phyloP scores from a whole-genome alignment of 1,284 basidiomycete species.

The Boletus calvinii region DNA sequence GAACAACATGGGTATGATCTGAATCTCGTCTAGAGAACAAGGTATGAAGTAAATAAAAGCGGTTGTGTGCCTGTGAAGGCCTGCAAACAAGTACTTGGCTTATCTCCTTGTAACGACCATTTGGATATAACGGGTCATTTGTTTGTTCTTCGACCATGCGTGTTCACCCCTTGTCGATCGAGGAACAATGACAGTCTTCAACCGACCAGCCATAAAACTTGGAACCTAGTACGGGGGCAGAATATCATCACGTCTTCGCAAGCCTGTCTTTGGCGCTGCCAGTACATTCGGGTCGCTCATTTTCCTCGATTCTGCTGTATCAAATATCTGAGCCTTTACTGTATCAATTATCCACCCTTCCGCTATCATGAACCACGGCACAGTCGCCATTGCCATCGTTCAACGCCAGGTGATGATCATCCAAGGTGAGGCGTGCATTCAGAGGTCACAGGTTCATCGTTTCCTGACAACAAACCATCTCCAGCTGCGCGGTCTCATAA shows the following conservation, averaged over 20 bases:
- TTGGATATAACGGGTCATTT: slow-evolving; percentile 5
- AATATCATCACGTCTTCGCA: not conserved
- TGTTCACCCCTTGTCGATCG: not conserved
- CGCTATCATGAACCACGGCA: slow-evolving; percentile 53
- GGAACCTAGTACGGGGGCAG: not conserved
- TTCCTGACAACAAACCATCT: slow-evolving; percentile 5
- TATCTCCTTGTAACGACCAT: slow-evolving; percentile 9
- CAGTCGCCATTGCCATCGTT: slow-evolving; percentile 63
- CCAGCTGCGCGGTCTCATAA: slow-evolving; percentile 54
- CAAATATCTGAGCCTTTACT: slow-evolving; percentile 11
- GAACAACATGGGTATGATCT: too few relatives aligned
- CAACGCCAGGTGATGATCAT: slow-evolving; percentile 63
- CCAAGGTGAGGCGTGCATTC: slow-evolving; percentile 44
- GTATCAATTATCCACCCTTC: slow-evolving; percentile 16
- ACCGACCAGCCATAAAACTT: slow-evolving; percentile 21
- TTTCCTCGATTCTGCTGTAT: slow-evolving; percentile 14
- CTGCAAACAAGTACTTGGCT: not conserved
- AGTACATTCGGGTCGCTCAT: slow-evolving; percentile 4
- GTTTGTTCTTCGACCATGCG: slow-evolving; percentile 12
- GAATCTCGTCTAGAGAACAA: too few relatives aligned
- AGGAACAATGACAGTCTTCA: slow-evolving; percentile 16
- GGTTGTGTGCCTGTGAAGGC: slow-evolving; percentile 3
- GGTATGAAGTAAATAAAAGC: too few relatives aligned
- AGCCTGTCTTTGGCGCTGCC: not conserved
- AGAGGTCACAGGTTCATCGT: not conserved